Evolutionary conservation across 768 basidiomycete genomes (phyloP), one percentile per base, ranked within the genome.

Genomic region (Psilocybe sp.): DNA sequence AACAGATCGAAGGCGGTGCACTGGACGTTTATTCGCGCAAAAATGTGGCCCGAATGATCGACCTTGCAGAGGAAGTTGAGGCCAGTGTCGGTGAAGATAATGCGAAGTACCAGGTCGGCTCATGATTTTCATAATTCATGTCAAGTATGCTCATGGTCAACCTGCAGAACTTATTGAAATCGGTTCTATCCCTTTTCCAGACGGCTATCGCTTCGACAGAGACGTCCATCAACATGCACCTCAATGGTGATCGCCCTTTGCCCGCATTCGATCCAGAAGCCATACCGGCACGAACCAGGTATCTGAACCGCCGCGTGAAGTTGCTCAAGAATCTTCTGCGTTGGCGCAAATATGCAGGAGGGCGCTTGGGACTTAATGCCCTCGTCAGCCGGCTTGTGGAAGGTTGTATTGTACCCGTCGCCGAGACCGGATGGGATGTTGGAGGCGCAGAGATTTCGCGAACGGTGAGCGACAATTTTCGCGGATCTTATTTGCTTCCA

Each of bases 381-480:
- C 68, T 89, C 40, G 74, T 80, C 16, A 74, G 68, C 12, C 75
- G 73, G 54, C 65, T 93, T 13, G 73, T 89, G 8, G 77, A 78
- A 16, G 70, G 76, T 15, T 77, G 77, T 53, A 75, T 94, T 38
- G 59, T 87, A 44, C 81, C 79, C 5, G 73, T 89, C 28, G 85
- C 92, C 5, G 77, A 82, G 52, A 78, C 75, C 49, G 88, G 87
- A 8, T 97, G 93, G 94, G 90, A 92, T 38, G 87, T 90, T 34
- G 92, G 94, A 10, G 92, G 92, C 2, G 78, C 85, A 64, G 81
- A 81, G 35, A 68, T 80, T 51, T 70, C 80, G 49, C 71, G 68
- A 23, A 81, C 80, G 78, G 90, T 90, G 53, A 55, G 70, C 63
- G 36, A 44, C 46, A 35, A 41, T 18, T 19, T 41, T 49, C n/a